Percentiles rank a stretch among this genome's conserved stretches.
Conservation (phyloP, 2,329 filamentous ascomycete genomes). For the Falciphora oryzae region DNA sequence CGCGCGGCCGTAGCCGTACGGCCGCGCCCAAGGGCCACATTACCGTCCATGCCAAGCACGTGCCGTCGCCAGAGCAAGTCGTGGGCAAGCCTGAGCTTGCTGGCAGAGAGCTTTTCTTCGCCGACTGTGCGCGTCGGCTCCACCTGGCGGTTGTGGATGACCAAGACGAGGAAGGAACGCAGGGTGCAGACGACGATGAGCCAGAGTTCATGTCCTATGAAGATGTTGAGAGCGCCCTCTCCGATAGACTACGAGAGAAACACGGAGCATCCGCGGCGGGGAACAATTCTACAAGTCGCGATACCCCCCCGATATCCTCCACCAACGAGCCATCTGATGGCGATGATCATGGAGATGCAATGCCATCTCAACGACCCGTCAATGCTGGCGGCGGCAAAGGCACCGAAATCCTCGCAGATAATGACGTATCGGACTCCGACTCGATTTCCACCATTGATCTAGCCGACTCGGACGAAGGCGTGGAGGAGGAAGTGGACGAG, state of each 20-base stretch:
- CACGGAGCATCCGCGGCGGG: not conserved
- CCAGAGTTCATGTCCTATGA: conserved; percentile 33
- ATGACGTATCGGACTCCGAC: not conserved
- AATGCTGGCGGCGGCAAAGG: not conserved
- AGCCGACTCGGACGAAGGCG: conserved; percentile 4
- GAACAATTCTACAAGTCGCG: not conserved
- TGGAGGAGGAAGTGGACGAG: conserved; percentile 34
- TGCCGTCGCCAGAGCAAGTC: conserved; percentile 22
- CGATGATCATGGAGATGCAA: conserved; percentile 4
- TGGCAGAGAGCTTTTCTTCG: conserved; percentile 40
- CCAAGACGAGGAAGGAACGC: conserved; percentile 15
- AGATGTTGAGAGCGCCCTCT: conserved; percentile 37
- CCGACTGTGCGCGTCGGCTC: conserved; percentile 41
- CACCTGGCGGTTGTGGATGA: conserved; percentile 41
- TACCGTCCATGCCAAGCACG: conserved; percentile 37
- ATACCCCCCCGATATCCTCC: not conserved
- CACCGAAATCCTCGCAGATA: not conserved
- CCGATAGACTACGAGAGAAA: conserved; percentile 7
- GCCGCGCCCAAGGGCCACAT: conserved; percentile 52
- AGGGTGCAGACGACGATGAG: conserved; percentile 20
- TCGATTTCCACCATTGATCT: conserved; percentile 7
- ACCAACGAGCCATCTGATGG: conserved; percentile 7
- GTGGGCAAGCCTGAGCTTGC: conserved; percentile 40
- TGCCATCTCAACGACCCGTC: not conserved
- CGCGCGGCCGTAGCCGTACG: conserved; percentile 64